phyloP scores from a whole-genome alignment of 2,329 filamentous ascomycete genomes.

The Aspergillus novofumigatus region DNA sequence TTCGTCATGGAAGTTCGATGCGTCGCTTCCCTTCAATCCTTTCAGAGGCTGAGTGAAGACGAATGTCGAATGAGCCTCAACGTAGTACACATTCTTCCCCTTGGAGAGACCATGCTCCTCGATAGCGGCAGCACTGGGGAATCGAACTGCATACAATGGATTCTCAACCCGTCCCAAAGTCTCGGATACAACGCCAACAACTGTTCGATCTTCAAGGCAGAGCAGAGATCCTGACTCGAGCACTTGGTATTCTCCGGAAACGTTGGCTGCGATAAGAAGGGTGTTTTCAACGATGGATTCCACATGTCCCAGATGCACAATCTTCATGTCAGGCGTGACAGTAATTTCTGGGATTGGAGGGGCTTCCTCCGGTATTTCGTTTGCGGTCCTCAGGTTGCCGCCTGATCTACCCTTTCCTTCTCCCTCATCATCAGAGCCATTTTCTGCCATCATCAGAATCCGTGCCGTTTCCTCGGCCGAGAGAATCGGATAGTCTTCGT shows the following conservation, averaged over 20 bases:
- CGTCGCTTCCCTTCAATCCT: constrained; percentile 80
- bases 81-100: constrained; percentile 73
- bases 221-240: constrained; percentile 80
- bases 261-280: constrained; percentile 72
- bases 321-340: constrained; percentile 72
- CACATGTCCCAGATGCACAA: constrained; percentile 70
- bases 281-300: constrained; percentile 75
- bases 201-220: constrained; percentile 68
- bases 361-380: constrained; percentile 64
- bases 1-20: constrained; percentile 92
- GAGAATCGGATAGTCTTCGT: constrained; percentile 65
- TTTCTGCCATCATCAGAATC: constrained; percentile 79
- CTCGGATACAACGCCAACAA: constrained; percentile 80
- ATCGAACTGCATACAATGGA: constrained; percentile 80
- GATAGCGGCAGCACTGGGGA: constrained; percentile 65
- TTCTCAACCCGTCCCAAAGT: constrained; percentile 80
- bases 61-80: constrained; percentile 70
- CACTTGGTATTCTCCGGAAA: constrained; percentile 76
- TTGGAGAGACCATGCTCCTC: constrained; percentile 61
- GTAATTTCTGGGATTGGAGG: constrained; percentile 71
- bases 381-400: constrained; percentile 68
- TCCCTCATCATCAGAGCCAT: constrained; percentile 73
- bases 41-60: constrained; percentile 83
- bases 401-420: constrained; percentile 46
- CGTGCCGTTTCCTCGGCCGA: constrained; percentile 78